Base-by-base conservation (phyloP, 805 yeast genomes). In the Schizosaccharomyces lindneri region DNA sequence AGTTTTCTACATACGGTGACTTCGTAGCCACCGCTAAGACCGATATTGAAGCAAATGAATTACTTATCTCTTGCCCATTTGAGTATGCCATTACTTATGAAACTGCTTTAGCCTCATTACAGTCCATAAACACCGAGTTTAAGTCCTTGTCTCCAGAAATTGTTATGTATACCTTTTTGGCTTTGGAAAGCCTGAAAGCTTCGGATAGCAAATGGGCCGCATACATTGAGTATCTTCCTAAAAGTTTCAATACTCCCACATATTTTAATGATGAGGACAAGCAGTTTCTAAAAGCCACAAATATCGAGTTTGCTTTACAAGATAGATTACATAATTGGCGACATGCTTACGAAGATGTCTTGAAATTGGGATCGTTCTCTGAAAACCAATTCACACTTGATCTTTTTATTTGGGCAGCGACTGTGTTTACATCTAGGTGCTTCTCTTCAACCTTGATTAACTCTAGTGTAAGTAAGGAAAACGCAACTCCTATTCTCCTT, bases 361-460 rank as follows among this genome's bases (percentile, higher is more conserved):
- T 64, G 2, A 43, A 55, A 13, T 36, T 55, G 43, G 55, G 64
- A 43, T 66, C 5, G 61, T 63, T 63, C 60, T 66, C 64, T 48
- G 63, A 61, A 13, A 66, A 67, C 0, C 64, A 64, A 19, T 5
- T 39, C 60, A 21, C 61, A 51, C 17, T 63, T 60, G 27, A 62
- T 59, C n/a, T 27, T 59, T 27, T 82, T 68, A 68, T 84, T 4
- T 89, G 96, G 95, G 81, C 94, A 0, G 73, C 78, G 55, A 74
- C 79, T 59, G 83, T 86, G 15, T 76, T 85, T 64, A 77, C 81
- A 11, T 82, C 95, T 1, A 76, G 97, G 64, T 84, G 93, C 0
- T 89, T 89, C 68, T 96, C 96, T 0, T 71, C 73, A 15, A 77
- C 79, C 60, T 70, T 85, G 48, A 67, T 87, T n/a, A 65, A 68